Base-by-base conservation (phyloP, 2,329 filamentous ascomycete species). In the Penicillium decumbens region DNA sequence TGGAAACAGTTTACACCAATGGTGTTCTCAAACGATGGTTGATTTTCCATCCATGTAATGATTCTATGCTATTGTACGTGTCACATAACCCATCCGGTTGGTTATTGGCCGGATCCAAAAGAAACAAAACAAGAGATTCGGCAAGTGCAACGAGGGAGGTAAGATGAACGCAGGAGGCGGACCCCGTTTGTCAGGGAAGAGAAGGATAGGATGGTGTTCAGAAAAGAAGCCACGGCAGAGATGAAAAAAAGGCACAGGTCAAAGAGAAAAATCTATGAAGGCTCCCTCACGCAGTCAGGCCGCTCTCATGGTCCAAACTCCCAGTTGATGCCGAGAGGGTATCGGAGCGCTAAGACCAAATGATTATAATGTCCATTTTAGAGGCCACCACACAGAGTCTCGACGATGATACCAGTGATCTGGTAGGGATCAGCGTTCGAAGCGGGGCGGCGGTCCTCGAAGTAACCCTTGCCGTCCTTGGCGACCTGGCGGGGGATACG, bases 401-500 rank as follows among this genome's bases (percentile, higher is more conserved):
- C 85, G 70, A 88, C 86, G 55, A 91, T 84, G 66, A 89, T 88
- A 73, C 84, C 87, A 55, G 88, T 85, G 66, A 85, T 88, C 74
- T 89, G 87, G 76, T 95, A 93, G 53, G 88, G 88, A 73, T 91
- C 88, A 57, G 84, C 89, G 73, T 93, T 95, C 67, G 87, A 92
- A 49, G 90, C 90, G 50, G 86, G 85, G 57, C 86, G 82, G 68
- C 87, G 81, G 59, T 90, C 86, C 74, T 96, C 90, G 60, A 96
- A 95, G 82, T 96, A 96, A 58, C 91, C 91, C 77, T 87, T 93
- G 73, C 89, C 89, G 74, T 95, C 88, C 70, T 87, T 84, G 42
- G 87, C 90, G 63, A 81, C 83, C 65, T 89, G 84, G 65, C 90
- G 85, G 64, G 91, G 91, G 63, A 98, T 93, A 72, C 93, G 89